Percentiles rank a stretch among this genome's conserved stretches.
phyloP scores from a whole-genome alignment of 2,329 filamentous ascomycete genomes.

The Aspergillus clavatus region DNA sequence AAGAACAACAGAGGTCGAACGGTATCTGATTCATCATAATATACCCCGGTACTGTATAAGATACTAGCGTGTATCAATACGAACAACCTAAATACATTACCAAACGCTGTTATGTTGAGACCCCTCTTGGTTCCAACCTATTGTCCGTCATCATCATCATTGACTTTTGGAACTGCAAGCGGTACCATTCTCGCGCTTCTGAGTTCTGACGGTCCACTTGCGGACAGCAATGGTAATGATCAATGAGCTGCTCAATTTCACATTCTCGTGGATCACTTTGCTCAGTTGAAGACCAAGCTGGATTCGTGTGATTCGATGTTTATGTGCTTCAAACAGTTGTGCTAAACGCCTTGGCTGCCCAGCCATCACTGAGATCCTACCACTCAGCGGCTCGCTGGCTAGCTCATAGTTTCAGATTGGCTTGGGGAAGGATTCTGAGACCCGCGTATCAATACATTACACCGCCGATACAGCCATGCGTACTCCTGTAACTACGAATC shows the following conservation, averaged over 20 bases:
- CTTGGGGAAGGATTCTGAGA: neutral
- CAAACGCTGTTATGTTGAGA: no score
- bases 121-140: no score
- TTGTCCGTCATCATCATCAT: no score
- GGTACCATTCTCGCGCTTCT: no score
- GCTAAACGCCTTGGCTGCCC: neutral
- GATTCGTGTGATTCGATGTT: neutral
- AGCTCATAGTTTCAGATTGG: neutral
- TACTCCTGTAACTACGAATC: no score
- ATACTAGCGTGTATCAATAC: no score
- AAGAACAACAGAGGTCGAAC: neutral
- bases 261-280: neutral
- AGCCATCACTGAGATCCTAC: neutral
- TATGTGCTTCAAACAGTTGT: neutral
- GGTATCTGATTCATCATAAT: no score
- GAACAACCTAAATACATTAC: no score
- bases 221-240: neutral
- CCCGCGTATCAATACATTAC: neutral
- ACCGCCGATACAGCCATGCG: neutral
- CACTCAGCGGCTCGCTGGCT: neutral
- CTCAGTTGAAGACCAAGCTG: neutral
- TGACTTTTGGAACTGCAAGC: no score
- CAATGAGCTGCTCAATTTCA: neutral
- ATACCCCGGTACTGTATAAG: no score
- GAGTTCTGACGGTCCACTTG: neutral